Evolutionary conservation across 768 basidiomycete genomes (phyloP).

Genomic region (Podaxis sp.): DNA sequence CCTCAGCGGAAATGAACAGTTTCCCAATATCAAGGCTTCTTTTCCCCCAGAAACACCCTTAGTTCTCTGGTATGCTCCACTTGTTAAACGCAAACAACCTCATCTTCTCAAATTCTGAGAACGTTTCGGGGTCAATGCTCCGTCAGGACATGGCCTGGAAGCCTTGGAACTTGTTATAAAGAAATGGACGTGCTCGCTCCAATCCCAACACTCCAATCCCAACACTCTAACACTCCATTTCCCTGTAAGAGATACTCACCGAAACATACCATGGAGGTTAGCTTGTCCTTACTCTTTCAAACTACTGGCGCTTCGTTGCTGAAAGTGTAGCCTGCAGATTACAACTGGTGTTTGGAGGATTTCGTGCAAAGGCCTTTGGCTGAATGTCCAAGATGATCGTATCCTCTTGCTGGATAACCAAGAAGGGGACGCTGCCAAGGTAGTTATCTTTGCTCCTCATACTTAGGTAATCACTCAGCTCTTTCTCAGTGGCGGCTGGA

Average conservation of each 20-base stretch:
- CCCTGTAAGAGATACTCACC: not conserved
- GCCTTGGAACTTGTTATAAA: not conserved
- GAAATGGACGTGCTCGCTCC: not conserved
- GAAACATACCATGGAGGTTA: not conserved
- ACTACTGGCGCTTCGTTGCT: not conserved
- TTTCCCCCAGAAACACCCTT: too few species aligned
- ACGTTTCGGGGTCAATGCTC: too few species aligned
- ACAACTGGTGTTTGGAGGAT: not conserved
- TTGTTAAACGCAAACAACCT: too few species aligned
- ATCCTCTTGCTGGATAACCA: not conserved
- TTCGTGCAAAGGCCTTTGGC: not conserved
- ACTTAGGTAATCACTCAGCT: not conserved
- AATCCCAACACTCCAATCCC: too few species aligned
- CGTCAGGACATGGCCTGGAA: not conserved
- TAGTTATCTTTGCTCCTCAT: not conserved
- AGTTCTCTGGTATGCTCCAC: too few species aligned
- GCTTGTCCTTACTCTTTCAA: not conserved
- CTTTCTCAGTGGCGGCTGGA: not conserved
- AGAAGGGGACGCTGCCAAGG: not conserved
- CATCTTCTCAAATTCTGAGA: too few species aligned
- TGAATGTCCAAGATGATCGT: not conserved
- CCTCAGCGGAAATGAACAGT: too few species aligned
- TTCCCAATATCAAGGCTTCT: too few species aligned
- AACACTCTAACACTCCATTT: not conserved
- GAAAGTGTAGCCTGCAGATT: not conserved